Evolutionary conservation across 164 flowering plant species (phyloP).

Genomic region (Stephania japonica): DNA sequence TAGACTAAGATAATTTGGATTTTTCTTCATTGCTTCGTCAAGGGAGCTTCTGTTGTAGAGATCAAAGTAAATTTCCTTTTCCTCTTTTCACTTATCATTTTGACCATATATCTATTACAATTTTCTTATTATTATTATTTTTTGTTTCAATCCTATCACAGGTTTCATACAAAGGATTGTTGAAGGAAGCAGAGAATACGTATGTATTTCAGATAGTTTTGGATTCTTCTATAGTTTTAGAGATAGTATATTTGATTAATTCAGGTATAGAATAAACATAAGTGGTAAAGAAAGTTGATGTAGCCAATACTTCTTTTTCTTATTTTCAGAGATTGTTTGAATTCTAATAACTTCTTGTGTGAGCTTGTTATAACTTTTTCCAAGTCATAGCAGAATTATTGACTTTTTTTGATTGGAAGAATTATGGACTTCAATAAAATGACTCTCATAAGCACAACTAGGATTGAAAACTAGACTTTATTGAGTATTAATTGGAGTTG

Average conservation of each 20-base stretch:
- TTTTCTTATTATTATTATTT: neutral
- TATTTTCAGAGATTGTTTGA: neutral
- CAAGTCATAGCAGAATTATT: neutral
- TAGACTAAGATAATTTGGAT: neutral
- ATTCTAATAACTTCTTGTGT: neutral
- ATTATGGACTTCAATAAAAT: no score
- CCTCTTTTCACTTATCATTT: neutral
- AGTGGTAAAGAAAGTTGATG: neutral
- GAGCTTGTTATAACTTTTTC: neutral
- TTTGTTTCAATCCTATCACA: neutral
- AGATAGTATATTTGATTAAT: constrained; percentile 5
- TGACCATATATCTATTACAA: neutral
- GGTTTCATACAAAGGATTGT: neutral
- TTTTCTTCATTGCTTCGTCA: neutral
- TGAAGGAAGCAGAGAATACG: neutral
- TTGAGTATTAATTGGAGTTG: no score
- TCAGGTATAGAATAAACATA: neutral
- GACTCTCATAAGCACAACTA: neutral
- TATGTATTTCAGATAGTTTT: neutral
- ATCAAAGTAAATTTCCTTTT: constrained; percentile 1
- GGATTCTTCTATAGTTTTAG: constrained; percentile 1
- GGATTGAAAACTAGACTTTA: neutral
- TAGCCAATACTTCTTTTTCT: neutral
- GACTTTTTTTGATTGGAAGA: no score
- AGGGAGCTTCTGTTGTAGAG: neutral